Percentiles rank a stretch among this genome's conserved stretches.
phyloP scores from a whole-genome alignment of 2,329 filamentous ascomycete species.

The Fusarium nelsonii region DNA sequence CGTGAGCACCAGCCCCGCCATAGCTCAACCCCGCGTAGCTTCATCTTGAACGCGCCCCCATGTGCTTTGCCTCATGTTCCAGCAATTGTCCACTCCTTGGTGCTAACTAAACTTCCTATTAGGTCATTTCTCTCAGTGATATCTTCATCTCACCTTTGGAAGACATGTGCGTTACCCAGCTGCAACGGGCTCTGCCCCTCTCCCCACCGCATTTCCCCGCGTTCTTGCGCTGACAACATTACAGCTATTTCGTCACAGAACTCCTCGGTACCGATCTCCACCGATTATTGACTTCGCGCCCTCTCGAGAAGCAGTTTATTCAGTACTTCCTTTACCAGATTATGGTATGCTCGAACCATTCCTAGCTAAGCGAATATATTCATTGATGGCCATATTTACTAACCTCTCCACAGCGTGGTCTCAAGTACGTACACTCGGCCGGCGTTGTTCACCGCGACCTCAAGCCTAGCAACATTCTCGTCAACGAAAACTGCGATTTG shows the following conservation, averaged over 20 bases:
- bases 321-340: constrained; percentile 99
- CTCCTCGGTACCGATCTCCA: constrained; percentile 96
- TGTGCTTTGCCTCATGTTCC: constrained; percentile 28
- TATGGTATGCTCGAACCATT: constrained; percentile 72
- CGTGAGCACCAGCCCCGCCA: constrained; percentile 62
- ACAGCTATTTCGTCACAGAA: constrained; percentile 97
- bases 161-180: constrained; percentile 79
- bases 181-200: constrained; percentile 31
- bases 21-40: constrained; percentile 4
- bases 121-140: constrained; percentile 98
- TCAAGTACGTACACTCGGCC: constrained; percentile 99
- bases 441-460: constrained; percentile 97
- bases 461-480: constrained; percentile 98
- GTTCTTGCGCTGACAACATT: constrained; percentile 34
- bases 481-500: constrained; percentile 99
- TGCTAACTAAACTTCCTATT: constrained; percentile 32
- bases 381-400: constrained; percentile 16
- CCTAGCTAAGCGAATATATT: not conserved
- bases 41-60: not conserved
- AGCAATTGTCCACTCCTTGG: constrained; percentile 20
- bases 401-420: constrained; percentile 74
- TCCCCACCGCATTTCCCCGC: constrained; percentile 17
- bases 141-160: constrained; percentile 99
- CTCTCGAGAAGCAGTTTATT: constrained; percentile 99
- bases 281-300: constrained; percentile 91